These are phyloP conservation scores for Rhizophagus prolifer DNA, from an alignment of 192 early-diverging fungal genomes.

Conservation along the genomic window DNA sequence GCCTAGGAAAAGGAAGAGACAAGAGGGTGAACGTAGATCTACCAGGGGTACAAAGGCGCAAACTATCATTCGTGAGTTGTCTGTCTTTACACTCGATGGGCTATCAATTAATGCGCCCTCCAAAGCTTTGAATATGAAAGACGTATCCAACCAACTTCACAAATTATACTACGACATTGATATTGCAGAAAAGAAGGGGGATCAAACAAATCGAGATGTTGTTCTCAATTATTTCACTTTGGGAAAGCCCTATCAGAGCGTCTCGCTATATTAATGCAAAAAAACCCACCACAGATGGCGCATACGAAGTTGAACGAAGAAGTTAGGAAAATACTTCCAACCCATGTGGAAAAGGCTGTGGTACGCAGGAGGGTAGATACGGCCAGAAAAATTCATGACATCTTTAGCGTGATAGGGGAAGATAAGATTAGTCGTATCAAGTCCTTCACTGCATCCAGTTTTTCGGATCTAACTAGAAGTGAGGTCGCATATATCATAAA, in stretches of 20 bases:
- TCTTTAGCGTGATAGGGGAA: too few relatives aligned
- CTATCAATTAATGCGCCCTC: slow-evolving; percentile 1
- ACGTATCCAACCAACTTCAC: slow-evolving; percentile 1
- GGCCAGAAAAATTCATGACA: too few relatives aligned
- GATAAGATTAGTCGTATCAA: not conserved
- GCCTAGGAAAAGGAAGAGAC: too few relatives aligned
- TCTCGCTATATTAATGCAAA: not conserved
- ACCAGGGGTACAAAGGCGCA: not conserved
- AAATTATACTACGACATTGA: slow-evolving; percentile 1
- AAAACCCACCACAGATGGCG: not conserved
- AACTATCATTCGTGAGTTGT: not conserved
- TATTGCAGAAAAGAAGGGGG: not conserved
- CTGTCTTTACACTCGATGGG: not conserved
- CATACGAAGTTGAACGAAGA: slow-evolving; percentile 15
- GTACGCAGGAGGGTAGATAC: not conserved
- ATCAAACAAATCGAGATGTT: not conserved
- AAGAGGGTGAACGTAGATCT: too few relatives aligned
- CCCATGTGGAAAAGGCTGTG: not conserved
- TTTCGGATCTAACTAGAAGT: slow-evolving; percentile 1
- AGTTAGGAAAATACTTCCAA: not conserved
- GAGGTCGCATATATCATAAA: too few relatives aligned
- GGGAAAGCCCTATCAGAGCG: not conserved
- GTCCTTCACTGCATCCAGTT: slow-evolving; percentile 17
- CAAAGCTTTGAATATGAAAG: not conserved
- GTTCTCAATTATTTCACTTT: not conserved